These are phyloP conservation scores for Tetrapisispora arboricola DNA, from an alignment of 805 yeast species.

Conservation along the genomic window DNA sequence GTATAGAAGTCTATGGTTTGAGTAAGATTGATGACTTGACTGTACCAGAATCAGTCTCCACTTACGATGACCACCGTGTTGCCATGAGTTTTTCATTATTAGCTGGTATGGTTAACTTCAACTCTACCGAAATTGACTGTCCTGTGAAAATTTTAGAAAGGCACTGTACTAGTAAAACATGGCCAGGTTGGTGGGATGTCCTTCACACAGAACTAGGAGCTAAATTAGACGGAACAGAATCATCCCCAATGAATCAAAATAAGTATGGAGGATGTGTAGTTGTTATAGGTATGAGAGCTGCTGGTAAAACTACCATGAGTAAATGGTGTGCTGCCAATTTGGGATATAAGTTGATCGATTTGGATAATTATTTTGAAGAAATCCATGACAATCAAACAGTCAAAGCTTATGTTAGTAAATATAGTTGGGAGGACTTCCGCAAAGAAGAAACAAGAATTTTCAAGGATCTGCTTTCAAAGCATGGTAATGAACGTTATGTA, in stretches of 20 bases:
- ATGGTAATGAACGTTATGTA: slow-evolving; percentile 45
- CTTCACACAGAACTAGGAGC: slow-evolving; percentile 60
- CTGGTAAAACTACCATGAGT: slow-evolving; percentile 86
- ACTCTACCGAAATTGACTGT: not conserved
- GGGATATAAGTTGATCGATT: slow-evolving; percentile 60
- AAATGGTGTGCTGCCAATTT: slow-evolving; percentile 63
- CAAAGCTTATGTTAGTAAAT: slow-evolving; percentile 45
- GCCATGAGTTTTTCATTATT: slow-evolving; percentile 93
- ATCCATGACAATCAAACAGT: slow-evolving; percentile 37
- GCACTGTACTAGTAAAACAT: slow-evolving; percentile 90
- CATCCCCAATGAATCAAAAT: slow-evolving; percentile 14
- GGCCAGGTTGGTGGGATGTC: slow-evolving; percentile 99
- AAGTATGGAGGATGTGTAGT: slow-evolving; percentile 40
- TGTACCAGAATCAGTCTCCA: slow-evolving; percentile 54
- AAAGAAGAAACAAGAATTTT: slow-evolving; percentile 50
- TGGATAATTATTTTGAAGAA: slow-evolving; percentile 64
- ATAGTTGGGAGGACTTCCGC: slow-evolving; percentile 89
- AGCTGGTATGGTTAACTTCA: slow-evolving; percentile 50
- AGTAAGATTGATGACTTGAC: slow-evolving; percentile 37
- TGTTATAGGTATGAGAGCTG: slow-evolving; percentile 95
- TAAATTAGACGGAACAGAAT: slow-evolving; percentile 62
- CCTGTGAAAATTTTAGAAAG: slow-evolving; percentile 75
- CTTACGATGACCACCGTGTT: slow-evolving; percentile 95
- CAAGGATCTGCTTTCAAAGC: slow-evolving; percentile 31
- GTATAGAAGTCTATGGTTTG: slow-evolving; percentile 77